Evolutionary conservation across 768 basidiomycete species (phyloP), one percentile per base, ranked within the genome.

Genomic region (Harrya chromipes): DNA sequence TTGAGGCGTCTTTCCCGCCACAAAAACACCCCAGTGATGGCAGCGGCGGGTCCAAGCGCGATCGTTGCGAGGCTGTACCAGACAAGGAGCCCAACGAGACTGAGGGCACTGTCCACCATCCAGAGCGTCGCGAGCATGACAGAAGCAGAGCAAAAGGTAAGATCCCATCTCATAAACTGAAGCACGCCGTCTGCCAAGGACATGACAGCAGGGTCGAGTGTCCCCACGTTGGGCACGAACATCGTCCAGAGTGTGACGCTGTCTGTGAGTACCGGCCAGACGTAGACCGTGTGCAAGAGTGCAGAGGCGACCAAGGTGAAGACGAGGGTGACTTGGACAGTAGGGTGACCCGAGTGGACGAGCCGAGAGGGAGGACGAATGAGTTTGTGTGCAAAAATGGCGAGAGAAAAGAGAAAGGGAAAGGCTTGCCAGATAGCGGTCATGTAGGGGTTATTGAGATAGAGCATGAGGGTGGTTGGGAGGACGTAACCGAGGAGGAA

Each of bases 371-470:
- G 56, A 16, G 59, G 59, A 20, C 77, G 72, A 45, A 77, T 54
- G 35, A 71, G 35, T 14, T 75, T 65, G 54, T 83, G 75, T 0
- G 55, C 40, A 8, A 58, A 56, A 24, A 71, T 64, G 1, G 74
- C 72, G n/a, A 78, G 4, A n/a, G 71, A 70, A 36, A 77, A 63
- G 52, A 70, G 68, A n/a, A 76, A 27, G 9, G 82, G 81, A 52
- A 76, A 81, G 23, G 70, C 53, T 53, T 82, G 81, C 81, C 81
- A 83, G 27, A 75, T 63, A 10, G 76, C 76, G 13, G 79, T 81
- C 38, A 80, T 61, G 40, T 54, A 53, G 0, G 76, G 70, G 43
- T 75, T 74, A 21, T 66, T 58, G 23, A 78, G 48, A 39, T 69
- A 26, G 50, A 82, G 41, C 71, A 82, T 74, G 40, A 68, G 69